Evolutionary conservation across 2,329 filamentous ascomycete species (phyloP).

Genomic region (Huntiella abstrusa): DNA sequence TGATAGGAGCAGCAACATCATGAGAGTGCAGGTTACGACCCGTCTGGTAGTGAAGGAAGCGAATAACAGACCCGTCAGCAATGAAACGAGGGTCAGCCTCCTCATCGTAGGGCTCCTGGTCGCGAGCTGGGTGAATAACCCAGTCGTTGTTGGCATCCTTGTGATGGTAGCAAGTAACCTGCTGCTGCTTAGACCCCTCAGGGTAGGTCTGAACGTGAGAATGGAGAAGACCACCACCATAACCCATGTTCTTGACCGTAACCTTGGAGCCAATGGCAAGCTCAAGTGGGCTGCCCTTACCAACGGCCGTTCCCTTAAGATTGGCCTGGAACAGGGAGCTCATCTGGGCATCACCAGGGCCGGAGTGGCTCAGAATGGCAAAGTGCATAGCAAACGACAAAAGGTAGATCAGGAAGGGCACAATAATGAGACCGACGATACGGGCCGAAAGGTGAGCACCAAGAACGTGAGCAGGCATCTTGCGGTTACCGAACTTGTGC

Average conservation of each 20-base stretch:
- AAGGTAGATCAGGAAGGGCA: conserved; percentile 83
- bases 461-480: conserved; percentile 68
- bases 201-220: conserved; percentile 94
- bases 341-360: conserved; percentile 98
- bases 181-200: conserved; percentile 83
- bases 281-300: conserved; percentile 84
- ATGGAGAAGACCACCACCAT: conserved; percentile 87
- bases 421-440: conserved; percentile 68
- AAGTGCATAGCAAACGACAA: conserved; percentile 94
- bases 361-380: conserved; percentile 76
- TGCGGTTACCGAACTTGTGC: conserved; percentile 90
- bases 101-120: conserved; percentile 51
- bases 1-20: conserved; percentile 68
- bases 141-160: conserved; percentile 99
- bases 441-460: conserved; percentile 63
- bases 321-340: conserved; percentile 98
- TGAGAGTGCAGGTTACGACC: conserved; percentile 96
- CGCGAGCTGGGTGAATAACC: conserved; percentile 93
- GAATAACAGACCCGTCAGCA: conserved; percentile 57
- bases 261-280: conserved; percentile 74
- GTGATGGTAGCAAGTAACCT: conserved; percentile 98
- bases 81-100: conserved; percentile 59
- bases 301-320: conserved; percentile 78
- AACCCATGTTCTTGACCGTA: conserved; percentile 98
- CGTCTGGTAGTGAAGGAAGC: conserved; percentile 84